Percentiles rank a stretch among this genome's conserved stretches.
phyloP scores from a whole-genome alignment of 2,329 filamentous ascomycete species.

The Pseudogymnoascus sp. region DNA sequence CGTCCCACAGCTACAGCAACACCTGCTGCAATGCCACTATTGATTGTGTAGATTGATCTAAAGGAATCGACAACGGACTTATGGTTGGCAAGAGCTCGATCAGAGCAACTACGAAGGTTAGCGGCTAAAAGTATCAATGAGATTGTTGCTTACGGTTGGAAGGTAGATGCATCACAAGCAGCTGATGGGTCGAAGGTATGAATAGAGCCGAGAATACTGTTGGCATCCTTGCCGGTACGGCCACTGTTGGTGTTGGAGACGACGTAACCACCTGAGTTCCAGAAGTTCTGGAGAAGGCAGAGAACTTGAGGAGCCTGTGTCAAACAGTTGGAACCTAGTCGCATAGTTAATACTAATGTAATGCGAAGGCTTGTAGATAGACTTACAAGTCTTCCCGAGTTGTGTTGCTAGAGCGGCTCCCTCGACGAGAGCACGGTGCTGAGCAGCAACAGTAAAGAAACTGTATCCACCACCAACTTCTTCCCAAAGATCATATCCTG shows the following conservation, averaged over 20 bases:
- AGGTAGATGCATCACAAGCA: slow-evolving; percentile 61
- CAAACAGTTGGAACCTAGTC: slow-evolving; percentile 38
- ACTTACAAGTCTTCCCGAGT: too few relatives aligned
- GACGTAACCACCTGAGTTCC: slow-evolving; percentile 52
- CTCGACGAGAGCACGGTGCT: slow-evolving; percentile 62
- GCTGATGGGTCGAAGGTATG: slow-evolving; percentile 64
- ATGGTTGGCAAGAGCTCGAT: slow-evolving; percentile 61
- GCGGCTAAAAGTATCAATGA: too few relatives aligned
- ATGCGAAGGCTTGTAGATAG: too few relatives aligned
- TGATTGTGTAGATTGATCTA: slow-evolving; percentile 62
- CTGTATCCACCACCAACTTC: slow-evolving; percentile 63
- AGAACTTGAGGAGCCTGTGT: slow-evolving; percentile 60
- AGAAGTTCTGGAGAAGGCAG: slow-evolving; percentile 69
- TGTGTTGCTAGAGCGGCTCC: slow-evolving; percentile 56
- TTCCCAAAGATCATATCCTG: slow-evolving; percentile 74
- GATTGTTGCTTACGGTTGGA: slow-evolving; percentile 42
- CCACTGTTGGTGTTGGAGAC: slow-evolving; percentile 62
- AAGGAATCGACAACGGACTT: slow-evolving; percentile 71
- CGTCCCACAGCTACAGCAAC: slow-evolving; percentile 56
- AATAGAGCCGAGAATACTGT: slow-evolving; percentile 60
- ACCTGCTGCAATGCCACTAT: slow-evolving; percentile 54
- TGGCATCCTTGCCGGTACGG: slow-evolving; percentile 62
- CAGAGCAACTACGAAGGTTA: slow-evolving; percentile 35
- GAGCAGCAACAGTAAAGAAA: slow-evolving; percentile 68
- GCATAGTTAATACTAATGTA: too few relatives aligned